These are phyloP conservation scores for Aspergillus piperis DNA, from an alignment of 2,329 filamentous ascomycete genomes.

Conservation along the genomic window DNA sequence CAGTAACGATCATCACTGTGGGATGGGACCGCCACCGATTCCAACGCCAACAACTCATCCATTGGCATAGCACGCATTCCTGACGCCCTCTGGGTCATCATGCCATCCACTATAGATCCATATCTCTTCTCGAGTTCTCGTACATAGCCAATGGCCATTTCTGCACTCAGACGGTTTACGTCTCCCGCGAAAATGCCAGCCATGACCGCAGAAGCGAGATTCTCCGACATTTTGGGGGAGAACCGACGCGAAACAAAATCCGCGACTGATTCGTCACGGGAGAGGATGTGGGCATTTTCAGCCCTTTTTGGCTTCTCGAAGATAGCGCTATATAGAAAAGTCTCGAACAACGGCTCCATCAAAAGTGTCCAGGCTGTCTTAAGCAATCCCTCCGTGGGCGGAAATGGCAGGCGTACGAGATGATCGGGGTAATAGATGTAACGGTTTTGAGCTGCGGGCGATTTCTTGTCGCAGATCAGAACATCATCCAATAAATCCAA, in stretches of 20 bases:
- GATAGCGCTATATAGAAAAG: slow-evolving; percentile 41
- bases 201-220: slow-evolving; percentile 70
- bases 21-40: slow-evolving; percentile 13
- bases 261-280: slow-evolving; percentile 69
- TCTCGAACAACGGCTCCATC: slow-evolving; percentile 59
- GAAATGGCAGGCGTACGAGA: slow-evolving; percentile 64
- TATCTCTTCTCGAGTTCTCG: slow-evolving; percentile 50
- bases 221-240: slow-evolving; percentile 62
- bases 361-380: slow-evolving; percentile 40
- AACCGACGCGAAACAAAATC: slow-evolving; percentile 63
- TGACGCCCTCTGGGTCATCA: not conserved
- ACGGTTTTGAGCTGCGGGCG: slow-evolving; percentile 62
- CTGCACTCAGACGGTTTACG: slow-evolving; percentile 74
- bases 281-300: slow-evolving; percentile 35
- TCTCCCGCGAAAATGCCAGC: slow-evolving; percentile 95
- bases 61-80: slow-evolving; percentile 1
- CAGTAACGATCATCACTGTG: slow-evolving; percentile 20
- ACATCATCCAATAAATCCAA: slow-evolving; percentile 61
- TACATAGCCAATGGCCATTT: slow-evolving; percentile 58
- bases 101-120: slow-evolving; percentile 16
- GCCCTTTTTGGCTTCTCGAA: slow-evolving; percentile 33
- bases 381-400: slow-evolving; percentile 31
- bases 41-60: slow-evolving; percentile 34
- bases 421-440: slow-evolving; percentile 89
- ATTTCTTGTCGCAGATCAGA: slow-evolving; percentile 53